Evolutionary conservation across 345 rosid genomes (phyloP), one percentile per base, ranked within the genome.

Genomic region (Corchorus capsularis): DNA sequence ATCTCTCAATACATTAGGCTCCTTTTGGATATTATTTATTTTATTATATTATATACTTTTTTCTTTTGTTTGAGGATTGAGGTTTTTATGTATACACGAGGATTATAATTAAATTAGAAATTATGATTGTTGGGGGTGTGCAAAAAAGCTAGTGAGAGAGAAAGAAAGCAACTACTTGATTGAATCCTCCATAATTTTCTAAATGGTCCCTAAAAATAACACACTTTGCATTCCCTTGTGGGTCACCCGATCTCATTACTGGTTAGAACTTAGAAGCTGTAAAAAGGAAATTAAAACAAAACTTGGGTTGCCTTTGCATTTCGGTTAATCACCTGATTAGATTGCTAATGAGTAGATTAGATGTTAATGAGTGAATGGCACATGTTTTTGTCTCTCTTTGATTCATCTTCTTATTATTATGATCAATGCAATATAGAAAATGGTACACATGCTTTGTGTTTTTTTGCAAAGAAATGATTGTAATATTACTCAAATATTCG

Each of bases 381-480:
- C 71, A 46, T 67, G 71, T 22, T 67, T 46, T 20, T 67, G 71
- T 46, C 55, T 22, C n/a, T 67, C n/a, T 67, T 27, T 43, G 34
- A 19, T 43, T 65, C 52, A 41, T 43, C 1, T 67, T 46, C 54
- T 22, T 20, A 9, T 22, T 3, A 56, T 56, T 19, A 56, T n/a
- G n/a, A n/a, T 56, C 32, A 22, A 57, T 57, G 10, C 61, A 56
- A 8, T 64, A 10, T 59, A 22, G 13, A 5, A 57, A 10, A 9
- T 57, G 27, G 27, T 12, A 9, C 20, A 4, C 64, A 32, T 27
- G 64, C 39, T 60, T 22, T 27, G 4, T 6, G 32, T 12, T 57
- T 56, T 60, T 27, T 11, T 3, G 7, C 6, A 54, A 13, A 14
- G 54, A 52, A 52, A 52, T 39, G 43, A 39, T 39, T 3, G 43